Conservation (phyloP, 441 rosid species). For the Corymbia citriodora region DNA sequence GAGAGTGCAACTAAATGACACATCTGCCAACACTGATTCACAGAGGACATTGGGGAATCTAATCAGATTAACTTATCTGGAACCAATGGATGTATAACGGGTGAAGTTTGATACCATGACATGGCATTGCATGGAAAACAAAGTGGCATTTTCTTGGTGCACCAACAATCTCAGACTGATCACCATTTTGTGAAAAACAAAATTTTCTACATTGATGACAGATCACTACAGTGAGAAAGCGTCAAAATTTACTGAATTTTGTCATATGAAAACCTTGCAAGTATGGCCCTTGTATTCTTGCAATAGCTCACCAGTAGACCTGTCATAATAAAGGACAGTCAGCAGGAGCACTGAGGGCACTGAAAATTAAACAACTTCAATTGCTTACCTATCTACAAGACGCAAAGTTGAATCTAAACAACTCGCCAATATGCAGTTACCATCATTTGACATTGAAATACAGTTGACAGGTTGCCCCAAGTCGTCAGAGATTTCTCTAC, state of each 20-base stretch:
- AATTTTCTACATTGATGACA: not conserved
- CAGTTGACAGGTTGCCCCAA: constrained; percentile 96
- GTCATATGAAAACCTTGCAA: constrained; percentile 66
- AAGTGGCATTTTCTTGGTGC: not conserved
- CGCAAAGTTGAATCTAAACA: constrained; percentile 88
- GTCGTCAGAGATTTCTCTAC: constrained; percentile 79
- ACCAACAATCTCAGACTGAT: not conserved
- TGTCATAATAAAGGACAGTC: constrained; percentile 19
- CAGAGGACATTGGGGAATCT: not conserved
- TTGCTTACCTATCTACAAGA: constrained; percentile 69
- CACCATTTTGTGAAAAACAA: not conserved
- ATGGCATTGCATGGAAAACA: not conserved
- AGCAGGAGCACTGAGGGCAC: not conserved
- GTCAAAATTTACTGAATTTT: not conserved
- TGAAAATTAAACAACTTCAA: not conserved
- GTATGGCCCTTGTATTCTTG: constrained; percentile 92
- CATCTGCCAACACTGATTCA: not conserved
- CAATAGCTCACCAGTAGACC: constrained; percentile 77
- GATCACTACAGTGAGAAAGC: not conserved
- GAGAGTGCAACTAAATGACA: not conserved
- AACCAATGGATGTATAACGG: not conserved
- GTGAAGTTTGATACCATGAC: not conserved
- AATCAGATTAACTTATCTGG: not conserved
- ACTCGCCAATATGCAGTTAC: constrained; percentile 82
- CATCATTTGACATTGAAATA: constrained; percentile 85